Conservation (phyloP, 2,329 filamentous ascomycete genomes). For the Colletotrichum sp. region DNA sequence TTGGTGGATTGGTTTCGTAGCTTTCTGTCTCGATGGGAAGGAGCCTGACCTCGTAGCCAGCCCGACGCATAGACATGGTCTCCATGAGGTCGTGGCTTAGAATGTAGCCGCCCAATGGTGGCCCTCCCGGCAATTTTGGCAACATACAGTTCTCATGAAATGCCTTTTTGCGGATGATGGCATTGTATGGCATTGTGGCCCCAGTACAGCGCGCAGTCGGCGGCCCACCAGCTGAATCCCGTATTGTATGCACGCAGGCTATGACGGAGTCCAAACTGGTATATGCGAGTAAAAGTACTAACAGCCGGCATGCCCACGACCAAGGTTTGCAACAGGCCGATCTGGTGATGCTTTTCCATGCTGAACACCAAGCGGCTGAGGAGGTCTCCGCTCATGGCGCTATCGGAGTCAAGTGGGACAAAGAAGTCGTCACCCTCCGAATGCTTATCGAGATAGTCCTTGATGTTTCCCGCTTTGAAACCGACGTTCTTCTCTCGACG, state of each 20-base stretch:
- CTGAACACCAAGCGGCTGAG: neutral
- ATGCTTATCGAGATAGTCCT: neutral
- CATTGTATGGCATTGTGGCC: neutral
- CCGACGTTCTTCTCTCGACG: neutral
- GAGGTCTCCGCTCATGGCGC: neutral
- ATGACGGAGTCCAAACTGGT: neutral
- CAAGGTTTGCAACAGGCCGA: neutral
- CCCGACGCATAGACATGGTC: neutral
- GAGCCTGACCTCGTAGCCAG: neutral
- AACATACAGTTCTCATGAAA: neutral
- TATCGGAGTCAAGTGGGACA: neutral
- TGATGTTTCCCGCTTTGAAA: neutral
- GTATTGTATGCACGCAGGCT: neutral
- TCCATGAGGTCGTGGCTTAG: neutral
- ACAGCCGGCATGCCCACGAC: neutral
- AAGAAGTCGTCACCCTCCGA: accelerated
- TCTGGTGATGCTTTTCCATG: neutral
- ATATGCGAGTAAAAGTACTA: neutral
- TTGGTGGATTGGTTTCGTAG: neutral
- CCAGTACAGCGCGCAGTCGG: neutral
- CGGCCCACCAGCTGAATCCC: neutral
- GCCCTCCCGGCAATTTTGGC: neutral
- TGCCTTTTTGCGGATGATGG: neutral
- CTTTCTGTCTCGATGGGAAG: neutral
- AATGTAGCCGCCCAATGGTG: neutral